These are phyloP conservation scores for Bipolaris zeicola DNA, from an alignment of 2,329 filamentous ascomycete species.

Conservation along the genomic window DNA sequence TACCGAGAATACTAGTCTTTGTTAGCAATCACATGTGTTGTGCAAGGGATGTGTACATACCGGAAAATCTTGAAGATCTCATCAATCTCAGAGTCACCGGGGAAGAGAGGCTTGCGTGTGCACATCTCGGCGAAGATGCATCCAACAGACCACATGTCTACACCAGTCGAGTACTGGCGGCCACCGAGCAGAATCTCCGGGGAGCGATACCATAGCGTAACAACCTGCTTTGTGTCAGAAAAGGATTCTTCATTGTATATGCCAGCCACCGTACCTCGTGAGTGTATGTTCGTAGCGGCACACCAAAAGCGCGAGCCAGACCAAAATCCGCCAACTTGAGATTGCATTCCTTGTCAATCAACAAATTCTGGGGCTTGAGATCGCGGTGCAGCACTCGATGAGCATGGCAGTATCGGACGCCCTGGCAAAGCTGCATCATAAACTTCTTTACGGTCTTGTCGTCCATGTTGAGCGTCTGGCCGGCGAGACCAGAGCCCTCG, in stretches of 20 bases:
- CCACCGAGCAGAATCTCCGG: conserved; percentile 90
- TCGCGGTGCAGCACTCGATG: conserved; percentile 87
- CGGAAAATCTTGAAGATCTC: conserved; percentile 96
- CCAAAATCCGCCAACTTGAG: conserved; percentile 91
- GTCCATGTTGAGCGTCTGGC: conserved; percentile 73
- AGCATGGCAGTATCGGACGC: conserved; percentile 85
- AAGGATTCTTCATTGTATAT: background rate
- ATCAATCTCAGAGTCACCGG: conserved; percentile 90
- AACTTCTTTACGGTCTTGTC: conserved; percentile 89
- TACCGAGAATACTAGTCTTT: conserved; percentile 66
- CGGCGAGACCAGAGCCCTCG: conserved; percentile 69
- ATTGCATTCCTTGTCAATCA: conserved; percentile 86
- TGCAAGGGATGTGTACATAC: conserved; percentile 75
- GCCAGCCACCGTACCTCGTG: conserved; percentile 67
- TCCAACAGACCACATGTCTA: conserved; percentile 95
- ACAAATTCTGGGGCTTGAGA: conserved; percentile 86
- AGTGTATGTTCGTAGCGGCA: conserved; percentile 88
- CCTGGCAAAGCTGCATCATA: conserved; percentile 85
- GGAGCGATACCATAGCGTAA: conserved; percentile 90
- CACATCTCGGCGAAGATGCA: conserved; percentile 98
- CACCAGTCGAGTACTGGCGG: conserved; percentile 89
- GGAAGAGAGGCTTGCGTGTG: conserved; percentile 89
- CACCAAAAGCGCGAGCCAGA: conserved; percentile 86
- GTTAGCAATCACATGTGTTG: conserved; percentile 30
- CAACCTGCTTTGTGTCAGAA: conserved; percentile 61